phyloP scores from a whole-genome alignment of 345 rosid species.

The Lumnitzera littorea region DNA sequence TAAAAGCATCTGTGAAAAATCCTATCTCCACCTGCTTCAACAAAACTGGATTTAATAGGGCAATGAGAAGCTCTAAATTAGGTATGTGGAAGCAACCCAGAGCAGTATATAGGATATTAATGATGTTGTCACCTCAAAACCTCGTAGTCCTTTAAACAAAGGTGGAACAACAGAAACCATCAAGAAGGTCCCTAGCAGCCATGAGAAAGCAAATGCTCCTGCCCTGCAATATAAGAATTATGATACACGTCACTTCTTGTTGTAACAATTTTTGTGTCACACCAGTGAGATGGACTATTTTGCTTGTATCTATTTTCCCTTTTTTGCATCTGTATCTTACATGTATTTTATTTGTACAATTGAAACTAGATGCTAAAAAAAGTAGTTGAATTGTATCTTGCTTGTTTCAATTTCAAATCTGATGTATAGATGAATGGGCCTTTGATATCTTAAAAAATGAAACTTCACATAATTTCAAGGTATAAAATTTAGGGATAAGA shows the following conservation, averaged over 20 bases:
- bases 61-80: conserved; percentile 31
- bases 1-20: not conserved
- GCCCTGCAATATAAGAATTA: conserved; percentile 36
- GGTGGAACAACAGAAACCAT: conserved; percentile 91
- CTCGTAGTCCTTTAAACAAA: conserved; percentile 66
- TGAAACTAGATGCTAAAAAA: no score
- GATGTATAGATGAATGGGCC: no score
- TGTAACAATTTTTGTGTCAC: not conserved
- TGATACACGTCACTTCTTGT: not conserved
- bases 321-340: no score
- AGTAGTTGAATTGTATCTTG: no score
- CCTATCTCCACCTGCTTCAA: conserved; percentile 2
- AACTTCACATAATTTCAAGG: no score
- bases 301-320: no score
- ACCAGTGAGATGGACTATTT: no score
- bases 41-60: conserved; percentile 4
- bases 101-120: conserved; percentile 70
- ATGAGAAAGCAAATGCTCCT: conserved; percentile 72
- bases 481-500: no score
- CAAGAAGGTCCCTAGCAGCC: conserved; percentile 93
- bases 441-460: no score
- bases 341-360: no score
- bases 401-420: no score
- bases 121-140: conserved; percentile 82
- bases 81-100: conserved; percentile 77